Evolutionary conservation across 2,329 filamentous ascomycete genomes (phyloP), one percentile per base, ranked within the genome.

Genomic region (Ploettnerulaceae sp.): DNA sequence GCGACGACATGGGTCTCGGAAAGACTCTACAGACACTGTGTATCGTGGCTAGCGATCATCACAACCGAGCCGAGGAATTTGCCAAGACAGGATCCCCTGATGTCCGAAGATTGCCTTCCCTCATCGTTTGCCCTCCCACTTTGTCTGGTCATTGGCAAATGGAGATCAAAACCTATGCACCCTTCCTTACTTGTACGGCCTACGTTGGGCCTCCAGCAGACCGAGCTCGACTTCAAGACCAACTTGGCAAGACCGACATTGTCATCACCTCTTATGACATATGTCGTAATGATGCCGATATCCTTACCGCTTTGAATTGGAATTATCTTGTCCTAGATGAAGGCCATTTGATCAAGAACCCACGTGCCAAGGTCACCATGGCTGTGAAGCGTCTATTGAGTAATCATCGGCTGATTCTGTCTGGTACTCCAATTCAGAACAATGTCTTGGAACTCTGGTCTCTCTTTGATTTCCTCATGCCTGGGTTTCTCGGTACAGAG

Each of bases 191-290:
- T 22, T 89, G 89, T 28, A 83, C 89, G 4, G 86, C 91, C 2
- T 98, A 97, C 61, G 90, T 97, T 47, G 93, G 93, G 0, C 84
- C 89, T 2, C 90, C 93, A 0, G 73, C 76, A 0, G 89, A 97
- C 65, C 83, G 93, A 55, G 79, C 80, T 54, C 78, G 79, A 28
- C 74, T 91, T 57, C 81, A 84, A 55, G 72, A 77, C 45, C 73
- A 77, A 52, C 79, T 98, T 32, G 77, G 79, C 15, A 77, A 82
- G 48, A 89, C 89, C 1, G 94, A 98, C 61, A 83, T 98, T 48
- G 89, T 98, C 38, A 88, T 98, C 52, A 98, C 94, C 1, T 97
- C 91, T 0, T 98, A 98, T 62, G 94, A 98, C 65, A 93, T 98
- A 39, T 96, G 91, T 64, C 83, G 94, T 42, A 98, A 98, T 56